Evolutionary conservation across 2,329 filamentous ascomycete genomes (phyloP), one percentile per base, ranked within the genome.

Genomic region (Cordyceps farinosa): DNA sequence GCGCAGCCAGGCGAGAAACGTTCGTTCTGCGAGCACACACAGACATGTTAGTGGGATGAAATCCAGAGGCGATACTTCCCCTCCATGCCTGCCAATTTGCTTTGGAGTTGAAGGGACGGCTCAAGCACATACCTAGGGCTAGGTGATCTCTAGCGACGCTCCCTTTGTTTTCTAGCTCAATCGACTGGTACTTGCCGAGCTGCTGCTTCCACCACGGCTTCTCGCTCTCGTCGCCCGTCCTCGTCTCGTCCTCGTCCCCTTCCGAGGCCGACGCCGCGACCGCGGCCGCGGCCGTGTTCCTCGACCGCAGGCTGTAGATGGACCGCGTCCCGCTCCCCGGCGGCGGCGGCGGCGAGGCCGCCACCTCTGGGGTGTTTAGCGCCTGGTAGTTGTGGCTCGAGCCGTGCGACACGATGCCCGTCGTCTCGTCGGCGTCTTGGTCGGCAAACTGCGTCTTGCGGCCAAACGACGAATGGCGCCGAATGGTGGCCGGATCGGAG

Each of bases 151-250:
- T 81, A 11, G 91, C 91, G 45, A 94, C 90, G 71, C 88, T 91
- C 45, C 91, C 91, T 75, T 92, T 94, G 71, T 95, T 95, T 75
- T 95, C 91, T 65, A 95, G 76, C 78, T 94, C 90, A 58, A 95
- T 82, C 5, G 84, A 85, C 69, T 79, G 80, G 59, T 88, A 81
- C 63, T 79, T 75, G 8, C 72, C 76, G 30, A 80, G 68, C 45
- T 84, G 73, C 38, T 72, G 71, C 68, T 78, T 77, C 81, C 83
- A 87, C 83, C 87, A 87, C 48, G 73, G 68, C 68, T 65, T 64
- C 40, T 70, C 66, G 50, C 68, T 67, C 8, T 66, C 64, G 45
- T 69, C 64, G 15, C 40, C 44, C 11, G 22, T 27, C 52, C 13
- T 55, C 22, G 50, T 52, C 11, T 67, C 69, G 67, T 66, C 65